phyloP scores from a whole-genome alignment of 768 basidiomycete genomes.

The Punctularia strigosozonata region DNA sequence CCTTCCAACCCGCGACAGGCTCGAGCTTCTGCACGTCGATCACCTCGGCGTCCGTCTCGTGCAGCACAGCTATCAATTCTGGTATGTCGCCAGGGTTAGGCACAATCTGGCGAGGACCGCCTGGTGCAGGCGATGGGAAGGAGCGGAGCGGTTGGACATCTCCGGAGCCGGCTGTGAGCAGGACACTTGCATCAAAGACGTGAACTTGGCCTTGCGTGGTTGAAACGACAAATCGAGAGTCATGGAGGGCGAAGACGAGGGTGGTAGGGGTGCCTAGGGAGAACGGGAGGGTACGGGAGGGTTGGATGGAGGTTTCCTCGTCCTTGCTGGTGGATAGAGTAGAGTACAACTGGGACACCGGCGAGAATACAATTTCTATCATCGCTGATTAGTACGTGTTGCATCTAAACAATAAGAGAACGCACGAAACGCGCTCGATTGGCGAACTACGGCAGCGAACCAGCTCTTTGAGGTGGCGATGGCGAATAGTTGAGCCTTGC shows the following conservation, averaged over 20 bases:
- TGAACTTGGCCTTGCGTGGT: constrained; percentile 46
- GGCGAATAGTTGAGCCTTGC: constrained; percentile 43
- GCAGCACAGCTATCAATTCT: constrained; percentile 49
- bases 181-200: constrained; percentile 41
- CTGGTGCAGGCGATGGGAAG: constrained; percentile 29
- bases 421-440: constrained; percentile 19
- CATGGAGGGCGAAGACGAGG: constrained; percentile 45
- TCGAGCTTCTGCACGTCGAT: constrained; percentile 42
- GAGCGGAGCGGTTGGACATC: constrained; percentile 36
- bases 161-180: constrained; percentile 35
- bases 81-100: constrained; percentile 56
- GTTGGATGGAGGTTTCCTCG: constrained; percentile 30
- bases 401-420: background rate
- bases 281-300: constrained; percentile 38
- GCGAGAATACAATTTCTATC: constrained; percentile 43
- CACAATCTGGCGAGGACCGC: constrained; percentile 39
- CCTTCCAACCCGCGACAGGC: constrained; percentile 42
- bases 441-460: constrained; percentile 51
- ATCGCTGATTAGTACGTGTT: background rate
- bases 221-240: constrained; percentile 48
- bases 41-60: constrained; percentile 39
- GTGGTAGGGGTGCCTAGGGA: constrained; percentile 35
- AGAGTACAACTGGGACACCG: constrained; percentile 47
- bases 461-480: constrained; percentile 50
- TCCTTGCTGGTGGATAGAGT: constrained; percentile 32